phyloP scores from a whole-genome alignment of 2,329 filamentous ascomycete genomes.

The Fusarium sororula region DNA sequence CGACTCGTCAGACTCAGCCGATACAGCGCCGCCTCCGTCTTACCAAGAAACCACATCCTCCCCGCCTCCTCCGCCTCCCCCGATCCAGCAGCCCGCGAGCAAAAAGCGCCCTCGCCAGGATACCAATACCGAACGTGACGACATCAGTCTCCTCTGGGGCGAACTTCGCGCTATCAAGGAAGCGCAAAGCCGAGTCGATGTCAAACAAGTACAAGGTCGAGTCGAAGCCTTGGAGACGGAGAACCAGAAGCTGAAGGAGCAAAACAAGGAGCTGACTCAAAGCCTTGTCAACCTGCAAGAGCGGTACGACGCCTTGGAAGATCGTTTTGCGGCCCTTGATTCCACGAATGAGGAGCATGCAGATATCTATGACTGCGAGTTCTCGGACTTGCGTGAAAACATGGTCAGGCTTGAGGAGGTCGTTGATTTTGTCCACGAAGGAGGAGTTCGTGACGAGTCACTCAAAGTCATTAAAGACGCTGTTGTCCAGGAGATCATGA shows the following conservation, averaged over 20 bases:
- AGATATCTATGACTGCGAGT: not conserved
- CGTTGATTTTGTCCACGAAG: not conserved
- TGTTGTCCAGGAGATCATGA: not conserved
- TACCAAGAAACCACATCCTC: not conserved
- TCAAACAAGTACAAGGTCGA: not conserved
- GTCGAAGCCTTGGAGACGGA: not conserved
- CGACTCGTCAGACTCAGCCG: not conserved
- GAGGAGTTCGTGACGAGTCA: not conserved
- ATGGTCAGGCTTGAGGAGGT: not conserved
- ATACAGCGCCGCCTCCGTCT: not conserved
- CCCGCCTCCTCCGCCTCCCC: not conserved
- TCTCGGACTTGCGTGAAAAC: not conserved
- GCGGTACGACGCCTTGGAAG: not conserved
- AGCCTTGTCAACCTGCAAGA: not conserved
- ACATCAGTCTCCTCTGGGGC: not conserved
- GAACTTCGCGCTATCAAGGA: not conserved
- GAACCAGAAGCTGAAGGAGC: not conserved
- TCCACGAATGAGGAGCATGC: not conserved
- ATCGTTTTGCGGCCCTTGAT: not conserved
- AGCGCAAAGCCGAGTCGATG: not conserved
- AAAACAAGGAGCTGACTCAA: not conserved
- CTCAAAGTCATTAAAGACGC: not conserved
- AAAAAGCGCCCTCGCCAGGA: not conserved
- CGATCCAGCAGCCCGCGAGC: not conserved
- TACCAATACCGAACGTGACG: not conserved